These are phyloP conservation scores for Lodderomyces elongisporus DNA, from an alignment of 1,139 yeast species.

Conservation along the genomic window DNA sequence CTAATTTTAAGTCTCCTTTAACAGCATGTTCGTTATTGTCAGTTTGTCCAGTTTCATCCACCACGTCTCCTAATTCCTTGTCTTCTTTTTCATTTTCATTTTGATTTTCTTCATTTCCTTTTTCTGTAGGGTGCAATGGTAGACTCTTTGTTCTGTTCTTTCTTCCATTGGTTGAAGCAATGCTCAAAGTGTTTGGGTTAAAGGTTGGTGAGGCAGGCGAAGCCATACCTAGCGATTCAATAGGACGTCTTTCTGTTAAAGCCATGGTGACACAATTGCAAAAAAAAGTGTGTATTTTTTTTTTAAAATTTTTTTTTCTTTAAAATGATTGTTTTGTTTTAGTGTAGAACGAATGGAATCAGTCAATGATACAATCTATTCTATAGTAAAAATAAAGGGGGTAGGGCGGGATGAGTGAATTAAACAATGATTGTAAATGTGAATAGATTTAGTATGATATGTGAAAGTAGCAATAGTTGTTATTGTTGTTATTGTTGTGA, in stretches of 20 bases:
- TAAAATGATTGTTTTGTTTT: too few species aligned
- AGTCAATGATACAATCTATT: too few species aligned
- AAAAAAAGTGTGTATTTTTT: too few species aligned
- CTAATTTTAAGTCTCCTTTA: background rate
- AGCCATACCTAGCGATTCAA: conserved; percentile 24
- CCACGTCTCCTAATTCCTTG: conserved; percentile 6
- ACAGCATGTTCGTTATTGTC: conserved; percentile 5
- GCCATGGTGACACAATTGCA: too few species aligned
- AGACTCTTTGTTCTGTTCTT: conserved; percentile 6
- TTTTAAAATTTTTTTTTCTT: too few species aligned
- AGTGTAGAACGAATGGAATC: too few species aligned
- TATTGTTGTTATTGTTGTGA: too few species aligned
- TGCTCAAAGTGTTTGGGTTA: conserved; percentile 36
- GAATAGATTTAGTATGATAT: too few species aligned
- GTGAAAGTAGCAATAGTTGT: too few species aligned
- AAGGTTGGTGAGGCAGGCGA: conserved; percentile 40
- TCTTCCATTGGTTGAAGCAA: conserved; percentile 10
- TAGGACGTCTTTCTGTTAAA: conserved; percentile 55
- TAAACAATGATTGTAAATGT: too few species aligned
- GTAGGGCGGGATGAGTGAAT: too few species aligned
- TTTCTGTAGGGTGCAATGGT: conserved; percentile 6
- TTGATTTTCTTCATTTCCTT: conserved; percentile 4
- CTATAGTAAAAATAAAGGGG: too few species aligned
- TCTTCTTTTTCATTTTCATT: conserved; percentile 9
- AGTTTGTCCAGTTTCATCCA: conserved; percentile 7